These are phyloP conservation scores for Tolypocladium nubicola DNA, from an alignment of 2,329 filamentous ascomycete genomes.

Conservation along the genomic window DNA sequence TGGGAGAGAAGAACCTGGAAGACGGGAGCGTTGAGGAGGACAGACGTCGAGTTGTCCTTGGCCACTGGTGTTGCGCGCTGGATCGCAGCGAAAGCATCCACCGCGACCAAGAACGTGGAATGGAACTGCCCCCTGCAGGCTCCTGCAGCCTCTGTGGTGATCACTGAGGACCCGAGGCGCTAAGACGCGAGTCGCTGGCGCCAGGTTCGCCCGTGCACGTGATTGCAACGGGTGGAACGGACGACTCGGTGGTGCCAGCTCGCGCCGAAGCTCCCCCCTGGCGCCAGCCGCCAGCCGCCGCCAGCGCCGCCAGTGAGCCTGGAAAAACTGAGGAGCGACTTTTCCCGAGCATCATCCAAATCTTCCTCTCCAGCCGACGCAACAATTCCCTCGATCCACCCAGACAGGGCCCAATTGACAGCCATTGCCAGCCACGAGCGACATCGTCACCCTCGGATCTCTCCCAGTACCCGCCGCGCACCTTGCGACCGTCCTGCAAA, in stretches of 20 bases:
- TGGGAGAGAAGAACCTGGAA: background rate
- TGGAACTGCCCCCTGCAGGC: background rate
- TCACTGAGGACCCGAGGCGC: background rate
- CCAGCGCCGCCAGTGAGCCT: conserved; percentile 2
- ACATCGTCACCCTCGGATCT: conserved; percentile 23
- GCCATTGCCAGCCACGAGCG: conserved; percentile 25
- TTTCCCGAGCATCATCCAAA: conserved; percentile 34
- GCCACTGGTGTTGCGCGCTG: background rate
- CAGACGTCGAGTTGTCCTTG: background rate
- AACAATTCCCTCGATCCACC: conserved; percentile 28
- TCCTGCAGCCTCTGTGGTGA: background rate
- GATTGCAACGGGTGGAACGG: conserved; percentile 6
- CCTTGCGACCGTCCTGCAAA: conserved; percentile 30
- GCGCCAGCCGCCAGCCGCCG: background rate
- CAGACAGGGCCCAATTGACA: conserved; percentile 34
- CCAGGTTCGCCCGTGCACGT: conserved; percentile 8
- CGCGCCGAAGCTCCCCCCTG: conserved; percentile 16
- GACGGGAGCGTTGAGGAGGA: background rate
- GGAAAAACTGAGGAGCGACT: conserved; percentile 31
- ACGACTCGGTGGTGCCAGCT: conserved; percentile 9
- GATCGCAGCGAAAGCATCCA: background rate
- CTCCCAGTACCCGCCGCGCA: conserved; percentile 27
- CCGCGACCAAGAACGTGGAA: background rate
- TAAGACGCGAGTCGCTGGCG: background rate
- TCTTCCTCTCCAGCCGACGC: conserved; percentile 26